phyloP scores from a whole-genome alignment of 257 asterid species.

The Petrea volubilis region DNA sequence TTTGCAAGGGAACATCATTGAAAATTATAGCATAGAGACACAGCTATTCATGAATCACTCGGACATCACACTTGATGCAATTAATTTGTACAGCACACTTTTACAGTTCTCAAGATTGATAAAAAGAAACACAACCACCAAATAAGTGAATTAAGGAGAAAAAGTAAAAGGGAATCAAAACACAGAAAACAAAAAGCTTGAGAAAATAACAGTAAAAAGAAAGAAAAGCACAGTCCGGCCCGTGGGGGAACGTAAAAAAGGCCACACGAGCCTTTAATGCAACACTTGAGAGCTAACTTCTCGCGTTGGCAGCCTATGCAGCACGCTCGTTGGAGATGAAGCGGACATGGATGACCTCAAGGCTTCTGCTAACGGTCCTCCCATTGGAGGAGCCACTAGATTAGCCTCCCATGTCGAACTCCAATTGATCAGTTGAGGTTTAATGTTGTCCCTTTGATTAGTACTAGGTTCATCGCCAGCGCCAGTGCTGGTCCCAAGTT shows the following conservation, averaged over 20 bases:
- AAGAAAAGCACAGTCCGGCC: background rate
- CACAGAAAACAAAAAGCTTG: background rate
- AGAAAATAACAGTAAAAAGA: constrained; percentile 10
- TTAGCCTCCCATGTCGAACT: constrained; percentile 42
- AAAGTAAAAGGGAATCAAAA: constrained; percentile 1
- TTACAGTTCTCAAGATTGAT: constrained; percentile 24
- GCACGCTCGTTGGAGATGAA: constrained; percentile 79
- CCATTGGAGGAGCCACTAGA: constrained; percentile 49
- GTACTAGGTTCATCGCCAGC: constrained; percentile 30
- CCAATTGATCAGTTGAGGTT: constrained; percentile 38
- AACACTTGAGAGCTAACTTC: constrained; percentile 39
- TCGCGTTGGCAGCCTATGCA: constrained; percentile 43
- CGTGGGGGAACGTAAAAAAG: background rate
- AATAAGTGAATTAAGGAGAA: background rate
- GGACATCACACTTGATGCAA: constrained; percentile 27
- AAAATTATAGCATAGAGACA: constrained; percentile 14
- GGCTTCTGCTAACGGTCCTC: constrained; percentile 93
- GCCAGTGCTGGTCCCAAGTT: constrained; percentile 77
- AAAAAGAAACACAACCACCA: constrained; percentile 19
- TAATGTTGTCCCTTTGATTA: constrained; percentile 30
- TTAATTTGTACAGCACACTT: constrained; percentile 33
- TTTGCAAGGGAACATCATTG: constrained; percentile 13
- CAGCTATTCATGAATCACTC: constrained; percentile 20
- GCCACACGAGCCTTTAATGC: background rate
- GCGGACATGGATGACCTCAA: constrained; percentile 61